Evolutionary conservation across 2,329 filamentous ascomycete genomes (phyloP), one percentile per base, ranked within the genome.

Genomic region (Ascochyta koolunga): DNA sequence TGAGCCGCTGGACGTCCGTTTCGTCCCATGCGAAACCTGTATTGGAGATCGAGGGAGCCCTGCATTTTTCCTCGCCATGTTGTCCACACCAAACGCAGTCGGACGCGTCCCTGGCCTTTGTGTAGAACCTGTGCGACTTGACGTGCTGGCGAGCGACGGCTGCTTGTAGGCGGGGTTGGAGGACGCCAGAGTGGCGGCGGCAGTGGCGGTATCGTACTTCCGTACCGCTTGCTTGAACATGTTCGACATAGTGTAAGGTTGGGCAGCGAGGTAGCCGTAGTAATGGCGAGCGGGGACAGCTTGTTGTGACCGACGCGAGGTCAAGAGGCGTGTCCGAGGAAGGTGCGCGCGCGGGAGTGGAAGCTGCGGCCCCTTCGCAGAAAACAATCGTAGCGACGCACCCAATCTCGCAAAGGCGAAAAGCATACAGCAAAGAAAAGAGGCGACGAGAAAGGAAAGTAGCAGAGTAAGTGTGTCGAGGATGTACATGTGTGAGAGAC

Each of bases 1-100:
- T 22, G 81, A 61, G 15, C 80, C 80, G 61, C 72, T 79, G 18
- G 77, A 73, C 6, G 73, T 79, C 41, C 79, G 68, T 69, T 82
- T 82, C 35, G 77, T 66, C 0, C 77, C 77, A 38, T 70, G 61
- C 21, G 54, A 49, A 24, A 64, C 29, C 13, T 56, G 50, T 7
- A 50, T 55, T n/a, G 56, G 45, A 27, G 59, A 22, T 13, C 59
- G n/a, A 50, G 51, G 16, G 51, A 48, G 5, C 57, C 50, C 49
- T 9, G 50, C 42, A 36, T 64, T 68, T 33, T 65, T 69, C 48
- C 69, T 74, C 11, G 71, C 59, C 1, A 69, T 68, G 50, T 76
- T 78, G 19, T 69, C 65, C 2, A 64, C 60, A 19, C 61, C 61
- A 6, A 62, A 64, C 13, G 67, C 62, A 45, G 72, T 56, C 8